Conservation (phyloP, 441 rosid species). For the Flueggea neowawraea region DNA sequence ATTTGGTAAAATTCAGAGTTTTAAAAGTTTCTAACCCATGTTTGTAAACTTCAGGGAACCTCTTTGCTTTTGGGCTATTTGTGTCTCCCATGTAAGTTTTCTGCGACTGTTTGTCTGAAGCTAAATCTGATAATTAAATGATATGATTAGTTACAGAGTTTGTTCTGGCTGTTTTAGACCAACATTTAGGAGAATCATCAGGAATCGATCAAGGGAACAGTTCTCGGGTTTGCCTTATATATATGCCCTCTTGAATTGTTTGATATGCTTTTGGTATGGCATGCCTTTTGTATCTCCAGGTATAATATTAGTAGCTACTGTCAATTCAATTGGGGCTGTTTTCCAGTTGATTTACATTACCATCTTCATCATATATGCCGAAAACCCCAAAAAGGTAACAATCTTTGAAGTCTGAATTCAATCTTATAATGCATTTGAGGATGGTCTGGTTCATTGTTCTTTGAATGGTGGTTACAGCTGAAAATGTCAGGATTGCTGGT, state of each 20-base stretch:
- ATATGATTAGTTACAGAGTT: no score
- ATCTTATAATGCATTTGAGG: background rate
- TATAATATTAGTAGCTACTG: slow-evolving; percentile 46
- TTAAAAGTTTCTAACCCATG: slow-evolving; percentile 4
- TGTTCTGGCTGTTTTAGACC: no score
- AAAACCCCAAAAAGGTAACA: slow-evolving; percentile 36
- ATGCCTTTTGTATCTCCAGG: slow-evolving; percentile 38
- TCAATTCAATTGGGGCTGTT: slow-evolving; percentile 51
- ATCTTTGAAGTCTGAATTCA: no score
- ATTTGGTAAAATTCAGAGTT: background rate
- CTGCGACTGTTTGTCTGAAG: no score
- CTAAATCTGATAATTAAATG: no score
- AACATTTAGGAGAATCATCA: slow-evolving; percentile 60
- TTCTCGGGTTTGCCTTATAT: slow-evolving; percentile 72
- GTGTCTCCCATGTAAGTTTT: slow-evolving; percentile 63
- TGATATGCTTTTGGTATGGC: slow-evolving; percentile 68
- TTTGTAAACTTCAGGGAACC: slow-evolving; percentile 35
- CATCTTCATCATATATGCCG: slow-evolving; percentile 45
- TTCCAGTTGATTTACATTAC: slow-evolving; percentile 48
- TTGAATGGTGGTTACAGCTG: slow-evolving; percentile 32
- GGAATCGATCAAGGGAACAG: slow-evolving; percentile 57
- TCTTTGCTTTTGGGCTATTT: slow-evolving; percentile 55
- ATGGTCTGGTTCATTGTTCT: background rate
- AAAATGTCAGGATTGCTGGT: slow-evolving; percentile 43
- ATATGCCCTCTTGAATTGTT: slow-evolving; percentile 56